A percentile compares a stretch with the other conserved stretches of the same genome.
phyloP scores from a whole-genome alignment of 2,329 filamentous ascomycete species.

The Diplodia scrobiculata region DNA sequence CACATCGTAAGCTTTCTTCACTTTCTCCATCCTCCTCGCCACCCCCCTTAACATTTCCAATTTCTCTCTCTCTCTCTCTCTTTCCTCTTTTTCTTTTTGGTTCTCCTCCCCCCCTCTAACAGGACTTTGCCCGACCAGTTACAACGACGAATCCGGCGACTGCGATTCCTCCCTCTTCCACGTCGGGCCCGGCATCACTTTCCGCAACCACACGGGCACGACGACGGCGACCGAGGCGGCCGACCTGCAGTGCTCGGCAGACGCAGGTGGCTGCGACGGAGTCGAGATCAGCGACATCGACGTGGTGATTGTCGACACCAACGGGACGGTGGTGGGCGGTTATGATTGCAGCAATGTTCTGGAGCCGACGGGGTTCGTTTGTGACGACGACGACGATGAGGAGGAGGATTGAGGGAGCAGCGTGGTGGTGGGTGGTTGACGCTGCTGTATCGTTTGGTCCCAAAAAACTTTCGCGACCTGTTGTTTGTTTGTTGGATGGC shows the following conservation, averaged over 20 bases:
- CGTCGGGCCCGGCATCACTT: not conserved
- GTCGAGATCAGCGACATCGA: not conserved
- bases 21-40: not conserved
- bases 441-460: no score
- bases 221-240: not conserved
- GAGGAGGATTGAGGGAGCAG: not conserved
- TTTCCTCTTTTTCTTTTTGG: no score
- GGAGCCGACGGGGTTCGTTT: not conserved
- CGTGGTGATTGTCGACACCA: not conserved
- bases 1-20: not conserved
- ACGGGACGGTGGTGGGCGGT: not conserved
- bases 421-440: not conserved
- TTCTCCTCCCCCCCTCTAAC: no score
- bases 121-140: not conserved
- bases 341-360: not conserved
- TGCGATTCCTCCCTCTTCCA: not conserved
- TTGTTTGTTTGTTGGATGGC: not conserved
- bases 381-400: not conserved
- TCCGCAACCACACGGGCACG: not conserved
- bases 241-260: not conserved
- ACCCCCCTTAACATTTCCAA: no score
- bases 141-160: not conserved
- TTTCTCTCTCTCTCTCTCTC: no score
- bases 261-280: not conserved
- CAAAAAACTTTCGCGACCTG: no score